Percentiles rank a stretch among this genome's conserved stretches.
These are phyloP conservation scores for Juncus effusus DNA, from an alignment of 176 grass and related monocot species.

Conservation along the genomic window DNA sequence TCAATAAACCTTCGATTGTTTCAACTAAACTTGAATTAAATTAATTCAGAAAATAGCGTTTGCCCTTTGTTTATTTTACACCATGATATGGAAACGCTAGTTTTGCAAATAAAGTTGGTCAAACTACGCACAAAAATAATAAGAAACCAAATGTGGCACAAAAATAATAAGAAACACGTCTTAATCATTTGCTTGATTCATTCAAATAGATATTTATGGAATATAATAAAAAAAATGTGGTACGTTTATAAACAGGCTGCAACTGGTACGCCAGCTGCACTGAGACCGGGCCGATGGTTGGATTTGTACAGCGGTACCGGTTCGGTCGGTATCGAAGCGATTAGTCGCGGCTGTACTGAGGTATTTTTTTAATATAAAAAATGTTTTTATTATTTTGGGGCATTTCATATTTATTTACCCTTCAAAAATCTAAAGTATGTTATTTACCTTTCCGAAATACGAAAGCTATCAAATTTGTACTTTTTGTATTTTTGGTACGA, in stretches of 20 bases:
- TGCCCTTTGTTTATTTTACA: neutral
- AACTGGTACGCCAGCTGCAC: constrained; percentile 82
- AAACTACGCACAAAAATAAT: neutral
- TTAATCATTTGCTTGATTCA: no score
- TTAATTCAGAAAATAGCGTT: neutral
- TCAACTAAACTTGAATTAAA: neutral
- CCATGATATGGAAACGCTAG: constrained; percentile 1
- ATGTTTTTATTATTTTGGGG: neutral
- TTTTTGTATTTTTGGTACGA: no score
- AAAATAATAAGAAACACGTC: no score
- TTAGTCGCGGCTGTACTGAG: constrained; percentile 95
- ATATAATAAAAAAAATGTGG: constrained; percentile 13
- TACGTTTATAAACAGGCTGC: constrained; percentile 45
- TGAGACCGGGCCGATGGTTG: constrained; percentile 86
- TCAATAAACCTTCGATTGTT: neutral
- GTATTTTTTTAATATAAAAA: constrained; percentile 24
- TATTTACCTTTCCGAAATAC: no score
- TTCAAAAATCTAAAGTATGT: neutral
- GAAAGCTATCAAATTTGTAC: no score
- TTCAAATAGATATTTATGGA: no score
- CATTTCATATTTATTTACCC: neutral
- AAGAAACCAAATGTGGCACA: no score
- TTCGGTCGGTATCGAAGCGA: constrained; percentile 97
- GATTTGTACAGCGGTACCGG: constrained; percentile 96
- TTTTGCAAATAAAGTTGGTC: constrained; percentile 18